Percentiles rank a stretch among this genome's conserved stretches.
Evolutionary conservation across 768 basidiomycete species (phyloP).

Genomic region (Termitomyces heimii): DNA sequence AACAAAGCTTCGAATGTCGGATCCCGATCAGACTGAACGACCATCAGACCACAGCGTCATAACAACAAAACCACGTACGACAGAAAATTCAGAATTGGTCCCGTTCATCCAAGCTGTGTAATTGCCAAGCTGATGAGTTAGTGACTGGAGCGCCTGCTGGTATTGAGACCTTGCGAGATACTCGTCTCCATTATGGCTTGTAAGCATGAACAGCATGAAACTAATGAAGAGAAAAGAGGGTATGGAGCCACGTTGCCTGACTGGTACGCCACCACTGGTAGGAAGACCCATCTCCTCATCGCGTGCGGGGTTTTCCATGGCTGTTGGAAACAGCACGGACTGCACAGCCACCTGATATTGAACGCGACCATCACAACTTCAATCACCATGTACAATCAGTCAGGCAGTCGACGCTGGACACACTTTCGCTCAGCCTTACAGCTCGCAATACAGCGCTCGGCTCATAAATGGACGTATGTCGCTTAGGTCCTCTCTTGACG

Average conservation of each 20-base stretch:
- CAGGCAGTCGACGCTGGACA: conserved; percentile 49
- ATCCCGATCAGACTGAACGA: conserved; percentile 41
- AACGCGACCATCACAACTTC: neutral
- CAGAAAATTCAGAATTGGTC: conserved; percentile 54
- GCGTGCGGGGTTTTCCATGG: conserved; percentile 22
- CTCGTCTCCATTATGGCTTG: conserved; percentile 68
- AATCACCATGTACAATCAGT: conserved; percentile 33
- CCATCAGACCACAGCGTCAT: neutral
- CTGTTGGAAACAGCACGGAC: conserved; percentile 5
- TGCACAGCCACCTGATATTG: conserved; percentile 11
- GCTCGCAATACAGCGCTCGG: conserved; percentile 47
- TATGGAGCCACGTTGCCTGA: conserved; percentile 52
- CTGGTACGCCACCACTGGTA: conserved; percentile 20
- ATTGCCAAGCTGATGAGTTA: conserved; percentile 61
- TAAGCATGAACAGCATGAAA: conserved; percentile 75
- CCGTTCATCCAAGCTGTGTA: conserved; percentile 74
- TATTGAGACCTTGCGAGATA: conserved; percentile 58
- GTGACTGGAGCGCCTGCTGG: conserved; percentile 52
- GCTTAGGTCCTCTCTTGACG: neutral
- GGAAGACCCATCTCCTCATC: conserved; percentile 36
- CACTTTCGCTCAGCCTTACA: conserved; percentile 53
- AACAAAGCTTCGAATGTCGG: conserved; percentile 39
- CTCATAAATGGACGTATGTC: conserved; percentile 52
- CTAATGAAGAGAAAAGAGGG: conserved; percentile 70
- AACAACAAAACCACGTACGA: conserved; percentile 32